Base-by-base conservation (phyloP, 345 rosid genomes). In the Salix purpurea region DNA sequence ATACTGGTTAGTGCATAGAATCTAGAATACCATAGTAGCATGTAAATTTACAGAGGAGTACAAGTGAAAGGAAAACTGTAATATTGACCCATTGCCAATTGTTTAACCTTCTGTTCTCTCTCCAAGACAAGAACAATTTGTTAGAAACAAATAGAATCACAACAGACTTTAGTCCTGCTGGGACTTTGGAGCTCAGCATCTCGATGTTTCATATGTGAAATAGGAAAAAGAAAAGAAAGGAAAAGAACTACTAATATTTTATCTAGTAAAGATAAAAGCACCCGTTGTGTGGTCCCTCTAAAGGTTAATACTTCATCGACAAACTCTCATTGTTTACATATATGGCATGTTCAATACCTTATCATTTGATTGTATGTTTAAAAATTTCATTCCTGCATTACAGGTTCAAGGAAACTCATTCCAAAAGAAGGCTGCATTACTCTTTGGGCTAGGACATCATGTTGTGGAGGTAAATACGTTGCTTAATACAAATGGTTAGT, bases 341-440 rank as follows among this genome's bases (percentile, higher is more conserved):
- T 0, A 30, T 67, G 30, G 37, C 7, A 14, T 74, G 54, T 77
- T 67, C 46, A 36, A 56, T 62, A 46, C 10, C 39, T 37, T 74
- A 18, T 64, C 32, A 52, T 61, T 26, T 23, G 46, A 37, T 18
- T 67, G 16, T 64, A 67, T 67, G 24, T 75, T 71, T 42, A 66
- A 30, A 42, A 67, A 34, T n/a, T 69, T 46, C 81, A 37, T 77
- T 30, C 30, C 30, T 81, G 69, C 61, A 62, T 52, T 71, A 40
- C 92, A 96, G 99, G 95, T 84, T 81, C 92, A 82, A 65, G 99
- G 99, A 73, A 96, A 96, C 84, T 96, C 99, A 44, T 96, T 92
- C 85, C 99, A 91, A 84, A 96, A 96, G 87, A 96, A 92, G 85
- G 91, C 85, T 67, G 93, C 98, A 26, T 74, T 90, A 74, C 90